Percentiles rank a stretch among this genome's conserved stretches.
These are phyloP conservation scores for Brasilioporus rufonigricans DNA, from an alignment of 768 basidiomycete genomes.

Conservation along the genomic window DNA sequence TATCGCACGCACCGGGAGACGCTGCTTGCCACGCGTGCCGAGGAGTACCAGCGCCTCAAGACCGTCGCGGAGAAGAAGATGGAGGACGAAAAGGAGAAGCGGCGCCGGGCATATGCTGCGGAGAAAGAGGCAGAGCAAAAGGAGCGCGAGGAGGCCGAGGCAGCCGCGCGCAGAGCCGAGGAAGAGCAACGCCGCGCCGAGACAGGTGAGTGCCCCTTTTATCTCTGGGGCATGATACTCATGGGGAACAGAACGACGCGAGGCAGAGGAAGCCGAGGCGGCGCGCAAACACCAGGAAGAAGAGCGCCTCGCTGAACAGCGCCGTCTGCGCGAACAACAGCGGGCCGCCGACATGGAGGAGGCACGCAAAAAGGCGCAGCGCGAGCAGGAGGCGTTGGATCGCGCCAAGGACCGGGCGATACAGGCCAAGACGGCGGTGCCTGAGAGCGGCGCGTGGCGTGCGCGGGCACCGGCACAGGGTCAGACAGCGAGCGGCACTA, in stretches of 20 bases:
- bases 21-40: conserved; percentile 55
- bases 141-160: conserved; percentile 25
- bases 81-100: conserved; percentile 80
- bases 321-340: conserved; percentile 52
- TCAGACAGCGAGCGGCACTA: conserved; percentile 21
- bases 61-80: conserved; percentile 61
- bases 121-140: conserved; percentile 48
- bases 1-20: conserved; percentile 52
- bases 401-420: conserved; percentile 37
- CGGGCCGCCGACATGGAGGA: conserved; percentile 48
- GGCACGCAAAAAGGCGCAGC: conserved; percentile 56
- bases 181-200: conserved; percentile 45
- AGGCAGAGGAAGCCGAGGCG: conserved; percentile 54
- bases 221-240: not conserved
- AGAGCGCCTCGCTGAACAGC: conserved; percentile 48
- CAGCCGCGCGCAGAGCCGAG: conserved; percentile 25
- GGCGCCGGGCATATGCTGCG: conserved; percentile 57
- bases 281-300: conserved; percentile 62
- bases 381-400: conserved; percentile 70
- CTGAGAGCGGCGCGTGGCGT: conserved; percentile 17
- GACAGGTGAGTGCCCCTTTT: conserved; percentile 48
- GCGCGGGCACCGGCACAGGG: conserved; percentile 21
- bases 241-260: conserved; percentile 42
- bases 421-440: conserved; percentile 29
- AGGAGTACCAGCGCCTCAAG: conserved; percentile 62